These are phyloP conservation scores for Cyclaneusma minus DNA, from an alignment of 2,329 filamentous ascomycete species.

Conservation along the genomic window DNA sequence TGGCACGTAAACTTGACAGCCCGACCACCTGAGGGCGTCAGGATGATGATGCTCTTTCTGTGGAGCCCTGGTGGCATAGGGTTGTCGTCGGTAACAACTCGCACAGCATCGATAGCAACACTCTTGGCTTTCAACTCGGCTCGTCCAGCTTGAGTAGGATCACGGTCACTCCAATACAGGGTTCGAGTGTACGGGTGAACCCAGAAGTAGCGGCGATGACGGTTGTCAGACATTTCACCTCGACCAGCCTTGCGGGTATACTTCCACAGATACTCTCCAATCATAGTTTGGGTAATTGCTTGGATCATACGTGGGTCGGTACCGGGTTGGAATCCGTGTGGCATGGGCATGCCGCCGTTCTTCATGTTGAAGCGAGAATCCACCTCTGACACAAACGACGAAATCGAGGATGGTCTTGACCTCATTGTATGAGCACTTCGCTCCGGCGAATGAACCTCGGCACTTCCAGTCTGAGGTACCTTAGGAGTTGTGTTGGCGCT, in stretches of 20 bases:
- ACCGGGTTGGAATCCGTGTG: constrained; percentile 46
- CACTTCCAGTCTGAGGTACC: constrained; percentile 29
- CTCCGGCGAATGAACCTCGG: constrained; percentile 32
- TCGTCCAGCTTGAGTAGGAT: constrained; percentile 67
- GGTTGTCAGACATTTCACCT: constrained; percentile 71
- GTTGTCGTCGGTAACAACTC: constrained; percentile 88
- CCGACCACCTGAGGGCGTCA: constrained; percentile 78
- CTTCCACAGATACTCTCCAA: constrained; percentile 97
- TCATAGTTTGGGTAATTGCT: constrained; percentile 98
- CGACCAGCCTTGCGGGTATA: constrained; percentile 93
- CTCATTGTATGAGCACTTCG: constrained; percentile 21
- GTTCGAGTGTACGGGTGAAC: constrained; percentile 95
- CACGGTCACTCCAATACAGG: constrained; percentile 88
- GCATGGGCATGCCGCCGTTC: constrained; percentile 33
- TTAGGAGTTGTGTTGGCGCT: constrained; percentile 44
- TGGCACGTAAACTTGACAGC: constrained; percentile 88
- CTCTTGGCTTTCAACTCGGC: constrained; percentile 70
- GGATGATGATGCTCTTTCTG: constrained; percentile 79
- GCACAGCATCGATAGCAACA: constrained; percentile 81
- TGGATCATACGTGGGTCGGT: constrained; percentile 98
- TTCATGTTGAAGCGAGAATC: constrained; percentile 79
- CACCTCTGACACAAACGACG: constrained; percentile 88
- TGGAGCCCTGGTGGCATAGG: constrained; percentile 89
- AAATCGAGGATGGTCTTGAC: constrained; percentile 70
- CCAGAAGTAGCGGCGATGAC: constrained; percentile 96